Base-by-base conservation (phyloP, 106 monocot genomes). In the Acorus gramineus region DNA sequence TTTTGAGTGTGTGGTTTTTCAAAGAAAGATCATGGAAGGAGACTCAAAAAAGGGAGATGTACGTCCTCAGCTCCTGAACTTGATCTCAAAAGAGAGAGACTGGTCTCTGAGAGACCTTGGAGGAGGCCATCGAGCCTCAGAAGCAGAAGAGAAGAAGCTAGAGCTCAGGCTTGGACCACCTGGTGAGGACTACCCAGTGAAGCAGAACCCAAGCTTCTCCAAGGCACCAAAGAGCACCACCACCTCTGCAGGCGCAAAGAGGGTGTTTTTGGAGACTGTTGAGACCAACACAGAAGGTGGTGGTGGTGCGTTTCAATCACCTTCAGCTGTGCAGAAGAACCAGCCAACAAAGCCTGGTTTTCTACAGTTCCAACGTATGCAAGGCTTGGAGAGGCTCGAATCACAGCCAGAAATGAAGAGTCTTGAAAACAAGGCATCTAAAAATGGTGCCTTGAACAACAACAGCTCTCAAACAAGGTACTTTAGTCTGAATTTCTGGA, bases 81-180 rank as follows among this genome's bases (percentile, higher is more conserved):
- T 79, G 53, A 79, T 79, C 53, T 72, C 76, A 46, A 65, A 71
- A 49, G 72, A 68, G 64, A 60, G 46, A 48, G 63, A 76, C 49
- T 66, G 77, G 81, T 73, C 52, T 60, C 8, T 47, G 59, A 74
- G 44, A 53, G 60, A 69, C 48, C 6, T 48, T 42, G 52, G 47
- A 61, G 59, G 50, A 10, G 11, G 57, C 11, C 55, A 63, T n/a
- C 55, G 57, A 44, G 66, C 49, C 63, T 28, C 28, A 28, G 28
- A 28, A 28, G 60, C 55, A 51, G 73, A 73, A 50, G 74, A 74
- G 61, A 74, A 53, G 51, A 59, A 66, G 43, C 60, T 79, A 49
- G 79, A 79, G 53, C 65, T 79, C 43, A 79, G 57, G 55, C 69
- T 79, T 51, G 79, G 73, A 3, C 74, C 48, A 64, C 79, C 79